A percentile compares a stretch with the other conserved stretches of the same genome.
phyloP scores from a whole-genome alignment of 202 grass and related monocot species.

The Schoenoplectus tabernaemontani region DNA sequence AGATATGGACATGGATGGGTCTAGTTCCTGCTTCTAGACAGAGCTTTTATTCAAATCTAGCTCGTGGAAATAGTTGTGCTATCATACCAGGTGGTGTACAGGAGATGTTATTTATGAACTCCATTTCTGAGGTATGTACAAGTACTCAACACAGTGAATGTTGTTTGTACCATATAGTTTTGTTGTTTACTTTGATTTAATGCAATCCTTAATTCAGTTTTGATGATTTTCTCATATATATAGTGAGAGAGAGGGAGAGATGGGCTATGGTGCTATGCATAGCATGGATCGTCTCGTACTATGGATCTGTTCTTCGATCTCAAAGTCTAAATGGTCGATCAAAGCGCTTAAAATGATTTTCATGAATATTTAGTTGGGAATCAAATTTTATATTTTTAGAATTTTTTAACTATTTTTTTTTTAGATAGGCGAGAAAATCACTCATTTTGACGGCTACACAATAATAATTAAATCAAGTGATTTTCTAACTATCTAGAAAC shows the following conservation, averaged over 20 bases:
- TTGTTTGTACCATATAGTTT: not conserved
- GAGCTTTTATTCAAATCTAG: slow-evolving; percentile 59
- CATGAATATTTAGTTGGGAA: too few relatives aligned
- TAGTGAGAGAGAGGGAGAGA: not conserved
- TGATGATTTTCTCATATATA: not conserved
- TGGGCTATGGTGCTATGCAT: not conserved
- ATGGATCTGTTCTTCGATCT: too few relatives aligned
- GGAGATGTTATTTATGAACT: slow-evolving; percentile 90
- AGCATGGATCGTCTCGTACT: too few relatives aligned
- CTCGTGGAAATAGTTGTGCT: slow-evolving; percentile 55
- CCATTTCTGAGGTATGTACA: slow-evolving; percentile 55
- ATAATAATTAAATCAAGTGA: too few relatives aligned
- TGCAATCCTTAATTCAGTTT: not conserved
- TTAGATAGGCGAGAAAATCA: too few relatives aligned
- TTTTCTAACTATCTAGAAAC: too few relatives aligned
- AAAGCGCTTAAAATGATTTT: too few relatives aligned
- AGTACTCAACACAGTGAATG: not conserved
- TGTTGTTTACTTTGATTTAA: not conserved
- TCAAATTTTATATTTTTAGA: too few relatives aligned
- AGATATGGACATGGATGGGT: slow-evolving; percentile 90
- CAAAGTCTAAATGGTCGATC: too few relatives aligned
- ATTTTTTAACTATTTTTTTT: too few relatives aligned
- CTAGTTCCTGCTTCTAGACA: slow-evolving; percentile 63
- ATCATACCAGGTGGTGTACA: slow-evolving; percentile 84
- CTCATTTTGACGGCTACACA: too few relatives aligned